Evolutionary conservation across 2,329 filamentous ascomycete species (phyloP).

Genomic region (Fusarium euwallaceae): DNA sequence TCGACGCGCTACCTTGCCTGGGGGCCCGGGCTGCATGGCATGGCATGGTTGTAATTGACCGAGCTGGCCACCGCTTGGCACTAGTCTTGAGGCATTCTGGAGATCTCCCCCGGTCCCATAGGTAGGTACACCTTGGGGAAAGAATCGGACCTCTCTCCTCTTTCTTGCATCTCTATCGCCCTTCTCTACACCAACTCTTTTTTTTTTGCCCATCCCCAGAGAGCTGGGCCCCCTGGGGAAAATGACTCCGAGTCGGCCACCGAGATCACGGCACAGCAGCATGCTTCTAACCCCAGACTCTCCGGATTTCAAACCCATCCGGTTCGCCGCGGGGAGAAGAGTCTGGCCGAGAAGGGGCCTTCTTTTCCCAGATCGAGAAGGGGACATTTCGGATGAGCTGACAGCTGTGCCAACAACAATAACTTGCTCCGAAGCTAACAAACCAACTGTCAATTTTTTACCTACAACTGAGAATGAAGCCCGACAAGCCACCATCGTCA

Average conservation of each 20-base stretch:
- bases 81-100: constrained; percentile 3
- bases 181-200: not conserved
- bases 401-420: not conserved
- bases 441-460: not conserved
- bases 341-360: constrained; percentile 21
- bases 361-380: not conserved
- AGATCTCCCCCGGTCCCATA: constrained; percentile 1
- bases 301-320: constrained; percentile 30
- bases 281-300: constrained; percentile 34
- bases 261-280: constrained; percentile 30
- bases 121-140: constrained; percentile 8
- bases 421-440: not conserved
- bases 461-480: not conserved
- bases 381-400: not conserved
- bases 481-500: constrained; percentile 31
- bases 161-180: not conserved
- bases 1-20: constrained; percentile 46
- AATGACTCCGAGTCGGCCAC: constrained; percentile 42
- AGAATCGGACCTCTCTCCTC: constrained; percentile 6
- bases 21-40: constrained; percentile 37
- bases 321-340: constrained; percentile 25
- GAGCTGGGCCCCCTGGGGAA: constrained; percentile 22
- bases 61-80: constrained; percentile 36
- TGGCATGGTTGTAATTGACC: constrained; percentile 48
- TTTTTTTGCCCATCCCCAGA: constrained; percentile 20